A percentile compares a stretch with the other conserved stretches of the same genome.
Evolutionary conservation across 1,284 basidiomycete species (phyloP).

Genomic region (Austroboletus olivaceoglutinosus): DNA sequence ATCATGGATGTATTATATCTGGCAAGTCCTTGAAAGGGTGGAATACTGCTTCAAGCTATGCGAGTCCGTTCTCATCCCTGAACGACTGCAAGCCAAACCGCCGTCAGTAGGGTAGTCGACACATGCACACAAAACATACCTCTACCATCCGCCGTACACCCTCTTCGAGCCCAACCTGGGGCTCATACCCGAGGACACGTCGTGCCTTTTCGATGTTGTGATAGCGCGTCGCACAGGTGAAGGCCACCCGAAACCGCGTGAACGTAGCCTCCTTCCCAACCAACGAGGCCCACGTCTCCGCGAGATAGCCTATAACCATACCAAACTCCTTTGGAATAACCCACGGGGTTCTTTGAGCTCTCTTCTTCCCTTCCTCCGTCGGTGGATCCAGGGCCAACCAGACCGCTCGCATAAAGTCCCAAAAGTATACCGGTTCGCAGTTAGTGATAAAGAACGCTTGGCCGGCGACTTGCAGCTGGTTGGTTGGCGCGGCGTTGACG

Average conservation of each 20-base stretch:
- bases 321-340: conserved; percentile 68
- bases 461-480: conserved; percentile 79
- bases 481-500: conserved; percentile 48
- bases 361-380: conserved; percentile 34
- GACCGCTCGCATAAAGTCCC: conserved; percentile 89
- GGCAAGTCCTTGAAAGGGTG: not conserved
- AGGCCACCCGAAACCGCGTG: conserved; percentile 84
- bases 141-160: conserved; percentile 80
- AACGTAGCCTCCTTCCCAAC: conserved; percentile 84
- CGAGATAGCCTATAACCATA: conserved; percentile 64
- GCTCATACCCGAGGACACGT: conserved; percentile 90
- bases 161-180: conserved; percentile 86
- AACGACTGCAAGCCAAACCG: not conserved
- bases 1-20: not conserved
- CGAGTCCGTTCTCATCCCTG: not conserved
- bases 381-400: conserved; percentile 79
- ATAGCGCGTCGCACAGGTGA: conserved; percentile 74
- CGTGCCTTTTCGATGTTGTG: conserved; percentile 97
- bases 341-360: conserved; percentile 41
- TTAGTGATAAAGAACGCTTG: conserved; percentile 98
- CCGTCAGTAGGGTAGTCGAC: not conserved
- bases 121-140: conserved; percentile 35
- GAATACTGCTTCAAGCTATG: not conserved
- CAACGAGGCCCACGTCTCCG: conserved; percentile 77
- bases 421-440: conserved; percentile 94